Conservation (phyloP, 352 stramenopile species). For the Phytopythium ostracodes region DNA sequence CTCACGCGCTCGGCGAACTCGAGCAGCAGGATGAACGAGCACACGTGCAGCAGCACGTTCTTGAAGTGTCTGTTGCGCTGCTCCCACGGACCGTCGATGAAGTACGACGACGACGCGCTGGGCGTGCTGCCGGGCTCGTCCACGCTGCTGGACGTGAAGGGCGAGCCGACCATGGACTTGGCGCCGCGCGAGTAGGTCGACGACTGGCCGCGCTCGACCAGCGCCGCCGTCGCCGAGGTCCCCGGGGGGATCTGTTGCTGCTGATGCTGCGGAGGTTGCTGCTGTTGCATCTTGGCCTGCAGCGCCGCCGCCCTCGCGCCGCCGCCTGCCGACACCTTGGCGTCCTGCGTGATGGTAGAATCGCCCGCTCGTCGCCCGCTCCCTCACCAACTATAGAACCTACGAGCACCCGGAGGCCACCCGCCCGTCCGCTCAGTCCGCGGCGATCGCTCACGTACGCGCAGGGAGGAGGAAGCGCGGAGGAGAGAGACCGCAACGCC, state of each 20-base stretch:
- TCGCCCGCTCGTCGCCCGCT: background rate
- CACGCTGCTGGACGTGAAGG: constrained; percentile 30
- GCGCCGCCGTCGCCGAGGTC: constrained; percentile 2
- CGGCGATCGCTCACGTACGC: background rate
- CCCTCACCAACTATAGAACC: background rate
- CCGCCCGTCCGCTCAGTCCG: background rate
- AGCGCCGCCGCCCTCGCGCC: constrained; percentile 5
- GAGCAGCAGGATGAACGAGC: constrained; percentile 84
- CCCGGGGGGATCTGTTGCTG: background rate
- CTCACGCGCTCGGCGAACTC: constrained; percentile 82
- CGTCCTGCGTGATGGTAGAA: background rate
- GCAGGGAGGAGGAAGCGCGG: no score
- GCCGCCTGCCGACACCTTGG: background rate
- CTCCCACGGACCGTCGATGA: constrained; percentile 74
- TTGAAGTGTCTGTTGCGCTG: constrained; percentile 74
- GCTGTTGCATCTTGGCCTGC: constrained; percentile 20
- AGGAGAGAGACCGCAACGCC: background rate
- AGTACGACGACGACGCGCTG: constrained; percentile 60
- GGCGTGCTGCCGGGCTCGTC: constrained; percentile 37
- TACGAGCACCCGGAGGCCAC: background rate
- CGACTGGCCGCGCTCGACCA: constrained; percentile 36
- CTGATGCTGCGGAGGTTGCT: constrained; percentile 7
- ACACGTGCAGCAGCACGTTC: constrained; percentile 82
- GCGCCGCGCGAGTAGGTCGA: constrained; percentile 27
- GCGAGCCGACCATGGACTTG: constrained; percentile 40